Evolutionary conservation across 768 basidiomycete species (phyloP).

Genomic region (Suillus subaureus): DNA sequence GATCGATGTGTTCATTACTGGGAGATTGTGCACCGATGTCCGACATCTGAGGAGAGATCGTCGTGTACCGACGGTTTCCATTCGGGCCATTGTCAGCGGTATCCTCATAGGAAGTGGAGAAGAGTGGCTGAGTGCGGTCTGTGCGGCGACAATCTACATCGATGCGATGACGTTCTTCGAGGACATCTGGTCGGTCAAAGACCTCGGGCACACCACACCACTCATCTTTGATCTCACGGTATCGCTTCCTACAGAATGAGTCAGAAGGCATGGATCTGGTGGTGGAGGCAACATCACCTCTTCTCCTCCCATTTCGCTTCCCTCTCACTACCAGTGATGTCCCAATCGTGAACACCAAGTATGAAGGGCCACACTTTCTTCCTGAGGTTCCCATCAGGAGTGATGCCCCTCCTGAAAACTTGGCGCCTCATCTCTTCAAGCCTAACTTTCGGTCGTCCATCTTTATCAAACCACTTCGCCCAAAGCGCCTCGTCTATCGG

Average conservation of each 20-base stretch:
- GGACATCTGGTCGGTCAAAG: slow-evolving; percentile 74
- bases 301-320: slow-evolving; percentile 62
- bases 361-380: slow-evolving; percentile 90
- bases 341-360: slow-evolving; percentile 84
- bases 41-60: slow-evolving; percentile 70
- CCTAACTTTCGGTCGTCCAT: slow-evolving; percentile 67
- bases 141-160: slow-evolving; percentile 98
- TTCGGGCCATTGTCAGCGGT: slow-evolving; percentile 48
- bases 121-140: slow-evolving; percentile 91
- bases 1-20: slow-evolving; percentile 88
- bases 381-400: slow-evolving; percentile 54
- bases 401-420: slow-evolving; percentile 77
- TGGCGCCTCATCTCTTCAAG: slow-evolving; percentile 74
- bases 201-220: slow-evolving; percentile 88
- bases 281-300: slow-evolving; percentile 43
- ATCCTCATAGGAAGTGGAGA: slow-evolving; percentile 51
- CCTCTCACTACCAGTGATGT: slow-evolving; percentile 63
- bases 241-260: slow-evolving; percentile 53
- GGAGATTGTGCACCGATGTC: slow-evolving; percentile 89
- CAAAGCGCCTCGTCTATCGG: slow-evolving; percentile 78
- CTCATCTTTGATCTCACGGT: slow-evolving; percentile 69
- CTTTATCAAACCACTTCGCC: slow-evolving; percentile 75
- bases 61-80: slow-evolving; percentile 55
- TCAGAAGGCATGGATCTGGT: background rate
- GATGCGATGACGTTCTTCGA: slow-evolving; percentile 92